Evolutionary conservation across 2,329 filamentous ascomycete species (phyloP).

Genomic region (Diaporthe ilicicola): DNA sequence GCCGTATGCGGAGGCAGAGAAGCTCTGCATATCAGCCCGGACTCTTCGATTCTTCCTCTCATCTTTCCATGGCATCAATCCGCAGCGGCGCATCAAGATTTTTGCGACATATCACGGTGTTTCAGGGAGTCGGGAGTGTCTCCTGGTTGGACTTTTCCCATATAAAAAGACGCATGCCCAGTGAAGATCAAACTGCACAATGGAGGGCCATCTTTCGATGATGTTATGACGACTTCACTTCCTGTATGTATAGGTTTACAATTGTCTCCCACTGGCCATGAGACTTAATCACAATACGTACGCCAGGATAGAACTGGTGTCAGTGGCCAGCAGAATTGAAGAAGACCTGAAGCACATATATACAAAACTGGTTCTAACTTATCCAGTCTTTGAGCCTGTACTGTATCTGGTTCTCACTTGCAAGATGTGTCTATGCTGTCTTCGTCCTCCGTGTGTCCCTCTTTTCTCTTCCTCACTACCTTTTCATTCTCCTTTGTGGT

Average conservation of each 20-base stretch:
- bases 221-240: constrained; percentile 10
- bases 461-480: background rate
- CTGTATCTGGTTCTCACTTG: background rate
- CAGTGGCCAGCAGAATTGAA: background rate
- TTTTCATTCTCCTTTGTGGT: background rate
- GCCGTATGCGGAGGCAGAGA: constrained; percentile 12
- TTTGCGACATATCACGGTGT: constrained; percentile 28
- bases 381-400: background rate
- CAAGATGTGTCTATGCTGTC: background rate
- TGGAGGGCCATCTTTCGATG: constrained; percentile 21
- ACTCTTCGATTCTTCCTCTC: constrained; percentile 23
- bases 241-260: constrained; percentile 28
- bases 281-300: constrained; percentile 13
- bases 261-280: constrained; percentile 16
- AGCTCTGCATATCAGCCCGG: constrained; percentile 10
- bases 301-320: constrained; percentile 9
- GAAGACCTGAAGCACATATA: background rate
- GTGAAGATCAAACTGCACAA: constrained; percentile 13
- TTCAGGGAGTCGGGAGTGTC: constrained; percentile 20
- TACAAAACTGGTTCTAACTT: background rate
- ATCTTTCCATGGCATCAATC: constrained; percentile 20
- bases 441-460: too few species aligned
- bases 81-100: constrained; percentile 16
- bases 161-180: constrained; percentile 16
- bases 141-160: constrained; percentile 14